Conservation (phyloP, 768 basidiomycete genomes). For the Saitozyma podzolica region DNA sequence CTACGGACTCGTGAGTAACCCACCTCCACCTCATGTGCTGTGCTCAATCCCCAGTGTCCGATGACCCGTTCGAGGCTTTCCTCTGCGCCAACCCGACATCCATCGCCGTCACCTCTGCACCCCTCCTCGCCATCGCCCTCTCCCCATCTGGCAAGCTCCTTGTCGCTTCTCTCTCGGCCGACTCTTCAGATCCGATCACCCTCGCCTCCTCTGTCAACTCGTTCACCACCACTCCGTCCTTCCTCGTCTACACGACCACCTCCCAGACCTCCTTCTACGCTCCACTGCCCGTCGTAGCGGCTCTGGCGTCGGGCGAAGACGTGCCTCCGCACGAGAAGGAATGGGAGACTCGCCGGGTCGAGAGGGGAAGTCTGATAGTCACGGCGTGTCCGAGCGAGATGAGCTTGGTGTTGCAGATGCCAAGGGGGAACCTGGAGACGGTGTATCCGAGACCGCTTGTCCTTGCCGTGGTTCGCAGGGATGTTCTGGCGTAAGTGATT, state of each 20-base stretch:
- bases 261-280: constrained; percentile 78
- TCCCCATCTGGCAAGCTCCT: constrained; percentile 68
- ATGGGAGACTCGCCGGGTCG: constrained; percentile 77
- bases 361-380: constrained; percentile 86
- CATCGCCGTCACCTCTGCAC: no score
- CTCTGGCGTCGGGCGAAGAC: constrained; percentile 35
- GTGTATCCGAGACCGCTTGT: constrained; percentile 90
- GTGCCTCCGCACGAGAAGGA: constrained; percentile 42
- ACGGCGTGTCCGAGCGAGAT: constrained; percentile 82
- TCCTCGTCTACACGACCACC: constrained; percentile 80
- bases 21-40: no score
- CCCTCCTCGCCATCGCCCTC: constrained; percentile 63
- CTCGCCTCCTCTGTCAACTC: constrained; percentile 60
- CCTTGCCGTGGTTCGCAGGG: constrained; percentile 74
- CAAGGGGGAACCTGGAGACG: constrained; percentile 92
- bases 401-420: constrained; percentile 94
- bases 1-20: constrained; percentile 11
- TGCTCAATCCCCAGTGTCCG: no score
- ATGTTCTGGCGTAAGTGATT: constrained; percentile 67
- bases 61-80: neutral
- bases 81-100: no score
- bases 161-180: constrained; percentile 23
- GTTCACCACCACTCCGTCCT: constrained; percentile 67
- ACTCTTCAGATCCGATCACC: constrained; percentile 6
- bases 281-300: constrained; percentile 55